Evolutionary conservation across 208 protist genomes (phyloP), one percentile per base, ranked within the genome.

Genomic region (Wallacemonas rigidus): DNA sequence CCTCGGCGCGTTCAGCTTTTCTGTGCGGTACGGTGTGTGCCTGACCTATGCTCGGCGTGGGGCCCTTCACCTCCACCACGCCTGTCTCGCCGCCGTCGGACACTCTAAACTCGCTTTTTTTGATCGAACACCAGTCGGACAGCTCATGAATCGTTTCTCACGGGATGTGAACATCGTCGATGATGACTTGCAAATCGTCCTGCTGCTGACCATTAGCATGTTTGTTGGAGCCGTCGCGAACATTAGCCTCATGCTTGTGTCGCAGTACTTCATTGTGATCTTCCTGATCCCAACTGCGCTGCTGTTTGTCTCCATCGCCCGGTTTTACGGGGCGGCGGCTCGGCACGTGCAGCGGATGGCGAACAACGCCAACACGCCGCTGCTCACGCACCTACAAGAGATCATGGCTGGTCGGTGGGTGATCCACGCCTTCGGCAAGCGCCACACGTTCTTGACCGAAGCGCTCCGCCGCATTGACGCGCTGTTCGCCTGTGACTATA

Each of bases 81-180:
- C 65, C 11, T 44, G 92, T 2, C 77, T 96, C n/a, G 40, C 55
- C 3, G 82, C 78, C 11, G 47, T 96, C 26, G n/a, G 83, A 0
- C 15, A 48, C 9, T 80, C 82, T 1, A 87, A 84, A 1, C 89
- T 97, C 62, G 36, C 60, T 35, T 99, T 98, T 76, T 99, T 98
- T 76, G 95, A 99, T 72, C 82, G 81, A 1, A 99, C 91, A 0
- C 97, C 96, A 0, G 45, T 85, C 2, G 98, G 98, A 0, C 87
- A 96, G 12, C 87, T 99, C 38, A 57, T 99, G 26, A 98, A 98
- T 69, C 86, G 98, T 41, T 98, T 99, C 78, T 89, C 82, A 15
- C 90, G 92, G 17, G 98, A 99, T 67, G 85, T 97, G 35, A 76
- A 79, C 14, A 73, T 56, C 12, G 72, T 98, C 8, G 95, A 98